These are phyloP conservation scores for Paraglomus occultum DNA, from an alignment of 192 early-diverging fungal species.

Conservation along the genomic window DNA sequence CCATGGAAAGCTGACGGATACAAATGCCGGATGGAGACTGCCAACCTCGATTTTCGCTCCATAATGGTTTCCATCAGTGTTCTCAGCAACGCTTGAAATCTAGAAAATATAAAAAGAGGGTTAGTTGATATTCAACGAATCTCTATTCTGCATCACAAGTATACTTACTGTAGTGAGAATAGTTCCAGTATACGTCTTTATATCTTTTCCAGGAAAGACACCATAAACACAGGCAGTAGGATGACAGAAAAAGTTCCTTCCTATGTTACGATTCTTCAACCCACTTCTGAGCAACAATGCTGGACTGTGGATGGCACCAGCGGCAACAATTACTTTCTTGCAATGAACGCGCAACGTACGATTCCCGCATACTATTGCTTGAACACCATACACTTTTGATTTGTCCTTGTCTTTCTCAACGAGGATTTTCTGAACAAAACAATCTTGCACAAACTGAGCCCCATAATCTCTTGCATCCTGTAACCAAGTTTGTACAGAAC, in stretches of 20 bases:
- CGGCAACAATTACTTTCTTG: slow-evolving; percentile 54
- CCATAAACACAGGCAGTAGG: slow-evolving; percentile 63
- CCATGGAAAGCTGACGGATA: slow-evolving; percentile 49
- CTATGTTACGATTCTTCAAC: slow-evolving; percentile 69
- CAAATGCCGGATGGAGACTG: slow-evolving; percentile 51
- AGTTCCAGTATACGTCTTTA: slow-evolving; percentile 52
- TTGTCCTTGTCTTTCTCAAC: slow-evolving; percentile 41
- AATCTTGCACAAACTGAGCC: slow-evolving; percentile 58
- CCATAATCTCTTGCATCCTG: slow-evolving; percentile 62
- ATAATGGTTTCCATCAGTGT: slow-evolving; percentile 60
- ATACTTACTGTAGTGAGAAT: slow-evolving; percentile 68
- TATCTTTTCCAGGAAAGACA: slow-evolving; percentile 51
- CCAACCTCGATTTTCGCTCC: slow-evolving; percentile 68
- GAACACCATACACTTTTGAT: slow-evolving; percentile 53
- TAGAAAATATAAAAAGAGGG: slow-evolving; percentile 17
- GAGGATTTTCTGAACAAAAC: slow-evolving; percentile 55
- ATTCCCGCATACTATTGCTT: slow-evolving; percentile 36
- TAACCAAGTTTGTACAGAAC: slow-evolving; percentile 64
- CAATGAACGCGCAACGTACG: slow-evolving; percentile 46
- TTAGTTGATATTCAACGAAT: background rate
- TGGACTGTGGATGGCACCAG: slow-evolving; percentile 66
- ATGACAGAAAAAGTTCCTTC: slow-evolving; percentile 61
- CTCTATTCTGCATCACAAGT: background rate
- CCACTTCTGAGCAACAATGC: slow-evolving; percentile 62
- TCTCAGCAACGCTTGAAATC: slow-evolving; percentile 48